These are phyloP conservation scores for Paecilomyces niveus DNA, from an alignment of 2,329 filamentous ascomycete genomes.

Conservation along the genomic window DNA sequence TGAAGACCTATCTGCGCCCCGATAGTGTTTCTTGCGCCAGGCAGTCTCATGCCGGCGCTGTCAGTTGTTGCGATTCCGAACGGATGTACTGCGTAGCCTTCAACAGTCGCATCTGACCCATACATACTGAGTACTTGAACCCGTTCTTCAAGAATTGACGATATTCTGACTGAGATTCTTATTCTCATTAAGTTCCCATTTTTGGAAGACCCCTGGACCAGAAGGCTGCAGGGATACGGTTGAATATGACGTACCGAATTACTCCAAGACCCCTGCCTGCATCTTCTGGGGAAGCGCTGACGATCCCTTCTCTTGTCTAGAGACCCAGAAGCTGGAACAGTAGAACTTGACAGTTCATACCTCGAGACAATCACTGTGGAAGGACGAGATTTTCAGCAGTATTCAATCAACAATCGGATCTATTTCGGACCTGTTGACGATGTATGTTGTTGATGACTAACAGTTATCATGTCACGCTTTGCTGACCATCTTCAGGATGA, in stretches of 20 bases:
- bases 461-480: constrained; percentile 1
- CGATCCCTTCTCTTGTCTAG: constrained; percentile 18
- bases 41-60: background rate
- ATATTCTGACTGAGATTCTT: background rate
- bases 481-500: constrained; percentile 51
- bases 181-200: background rate
- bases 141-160: background rate
- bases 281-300: constrained; percentile 16
- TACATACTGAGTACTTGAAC: background rate
- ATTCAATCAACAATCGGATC: constrained; percentile 56
- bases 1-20: constrained; percentile 14
- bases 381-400: constrained; percentile 60
- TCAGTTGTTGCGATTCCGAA: background rate
- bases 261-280: constrained; percentile 3
- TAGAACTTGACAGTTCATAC: constrained; percentile 50
- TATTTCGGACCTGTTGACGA: constrained; percentile 67
- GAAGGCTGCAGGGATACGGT: background rate
- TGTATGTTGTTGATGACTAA: constrained; percentile 39
- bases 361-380: constrained; percentile 54
- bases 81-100: background rate
- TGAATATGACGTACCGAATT: constrained; percentile 22
- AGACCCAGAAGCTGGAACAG: constrained; percentile 40
- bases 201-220: background rate
- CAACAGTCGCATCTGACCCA: background rate
- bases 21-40: constrained; percentile 4